Evolutionary conservation across 2,329 filamentous ascomycete genomes (phyloP).

Genomic region (Neodidymelliopsis sp.): DNA sequence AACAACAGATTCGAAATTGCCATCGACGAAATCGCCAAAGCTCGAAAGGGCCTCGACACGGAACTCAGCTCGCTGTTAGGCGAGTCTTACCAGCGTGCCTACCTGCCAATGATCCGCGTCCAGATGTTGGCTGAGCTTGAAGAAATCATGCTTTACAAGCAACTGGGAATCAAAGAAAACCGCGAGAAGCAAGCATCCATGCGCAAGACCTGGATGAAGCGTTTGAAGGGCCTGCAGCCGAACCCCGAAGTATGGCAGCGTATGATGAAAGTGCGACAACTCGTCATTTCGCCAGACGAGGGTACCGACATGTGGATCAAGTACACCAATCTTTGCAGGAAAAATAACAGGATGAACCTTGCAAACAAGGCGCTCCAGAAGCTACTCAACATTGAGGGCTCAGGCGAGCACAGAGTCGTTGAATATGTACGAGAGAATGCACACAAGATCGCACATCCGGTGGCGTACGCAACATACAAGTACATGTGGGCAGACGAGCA

Average conservation of each 20-base stretch:
- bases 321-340: constrained; percentile 96
- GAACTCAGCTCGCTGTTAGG: constrained; percentile 96
- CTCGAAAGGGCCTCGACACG: constrained; percentile 90
- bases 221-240: constrained; percentile 91
- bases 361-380: constrained; percentile 95
- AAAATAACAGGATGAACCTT: constrained; percentile 91
- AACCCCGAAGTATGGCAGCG: constrained; percentile 99
- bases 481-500: constrained; percentile 85
- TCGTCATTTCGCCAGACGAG: constrained; percentile 90
- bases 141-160: constrained; percentile 97
- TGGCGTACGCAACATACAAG: constrained; percentile 96
- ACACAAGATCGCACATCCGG: constrained; percentile 71
- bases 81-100: constrained; percentile 97
- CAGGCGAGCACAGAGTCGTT: constrained; percentile 41
- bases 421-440: constrained; percentile 44
- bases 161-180: constrained; percentile 70
- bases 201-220: constrained; percentile 93
- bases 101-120: constrained; percentile 95
- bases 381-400: constrained; percentile 65
- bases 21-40: constrained; percentile 85
- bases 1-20: constrained; percentile 95
- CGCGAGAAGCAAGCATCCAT: constrained; percentile 88
- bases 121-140: constrained; percentile 99
- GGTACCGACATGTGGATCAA: constrained; percentile 99
- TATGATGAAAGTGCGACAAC: constrained; percentile 91